These are phyloP conservation scores for Solanum okadae DNA, from an alignment of 257 asterid genomes.

Conservation along the genomic window DNA sequence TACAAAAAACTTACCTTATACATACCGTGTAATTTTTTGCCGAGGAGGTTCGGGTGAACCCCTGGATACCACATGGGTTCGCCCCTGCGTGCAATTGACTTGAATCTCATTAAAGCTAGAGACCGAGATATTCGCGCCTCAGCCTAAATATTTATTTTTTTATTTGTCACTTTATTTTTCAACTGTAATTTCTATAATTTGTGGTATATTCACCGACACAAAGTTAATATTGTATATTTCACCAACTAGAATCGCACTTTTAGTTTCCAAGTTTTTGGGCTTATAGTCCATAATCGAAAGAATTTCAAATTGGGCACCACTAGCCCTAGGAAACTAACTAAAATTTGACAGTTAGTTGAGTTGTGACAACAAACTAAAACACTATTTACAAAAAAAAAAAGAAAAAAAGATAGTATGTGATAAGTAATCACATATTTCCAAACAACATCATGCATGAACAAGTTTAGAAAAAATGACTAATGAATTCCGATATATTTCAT, in stretches of 20 bases:
- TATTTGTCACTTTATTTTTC: no score
- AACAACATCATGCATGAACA: neutral
- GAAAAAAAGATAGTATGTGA: neutral
- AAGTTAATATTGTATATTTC: neutral
- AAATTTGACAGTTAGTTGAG: neutral
- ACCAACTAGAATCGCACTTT: neutral
- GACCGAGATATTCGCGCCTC: rapidly evolving
- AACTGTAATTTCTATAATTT: no score
- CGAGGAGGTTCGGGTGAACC: no score
- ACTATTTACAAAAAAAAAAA: neutral
- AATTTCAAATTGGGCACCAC: neutral
- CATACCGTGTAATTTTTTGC: no score
- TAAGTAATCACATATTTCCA: neutral
- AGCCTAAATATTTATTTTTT: neutral
- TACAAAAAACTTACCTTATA: no score
- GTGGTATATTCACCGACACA: no score
- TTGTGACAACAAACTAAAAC: neutral
- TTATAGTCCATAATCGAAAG: no score
- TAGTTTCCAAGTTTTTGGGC: neutral
- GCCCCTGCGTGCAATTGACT: no score
- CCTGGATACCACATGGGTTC: no score
- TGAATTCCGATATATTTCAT: rapidly evolving
- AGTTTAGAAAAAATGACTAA: neutral
- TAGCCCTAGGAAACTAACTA: neutral
- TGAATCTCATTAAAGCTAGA: no score